Conservation (phyloP, 345 rosid species). For the Pistacia atlantica region DNA sequence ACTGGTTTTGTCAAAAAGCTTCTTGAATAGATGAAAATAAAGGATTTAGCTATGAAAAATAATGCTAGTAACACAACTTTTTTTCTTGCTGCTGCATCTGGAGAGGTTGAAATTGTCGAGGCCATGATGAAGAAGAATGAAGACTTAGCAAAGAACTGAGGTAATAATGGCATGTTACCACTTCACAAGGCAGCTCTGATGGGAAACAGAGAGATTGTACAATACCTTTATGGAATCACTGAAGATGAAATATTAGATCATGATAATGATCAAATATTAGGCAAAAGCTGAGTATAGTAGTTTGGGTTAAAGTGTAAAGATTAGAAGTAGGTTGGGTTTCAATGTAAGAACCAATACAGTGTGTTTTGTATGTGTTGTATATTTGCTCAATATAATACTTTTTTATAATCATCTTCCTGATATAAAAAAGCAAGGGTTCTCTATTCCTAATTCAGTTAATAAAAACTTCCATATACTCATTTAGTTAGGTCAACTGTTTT, state of each 20-base stretch:
- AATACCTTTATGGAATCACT: slow-evolving; percentile 6
- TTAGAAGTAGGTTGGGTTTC: too few relatives aligned
- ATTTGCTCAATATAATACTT: too few relatives aligned
- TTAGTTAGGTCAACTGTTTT: too few relatives aligned
- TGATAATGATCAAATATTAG: not conserved
- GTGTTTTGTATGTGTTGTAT: too few relatives aligned
- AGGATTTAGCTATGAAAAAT: not conserved
- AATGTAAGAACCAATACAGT: too few relatives aligned
- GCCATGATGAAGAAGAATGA: not conserved
- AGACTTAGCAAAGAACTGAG: not conserved
- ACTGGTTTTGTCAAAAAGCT: slow-evolving; percentile 9
- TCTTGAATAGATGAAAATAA: not conserved
- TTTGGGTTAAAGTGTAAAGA: too few relatives aligned
- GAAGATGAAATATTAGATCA: not conserved
- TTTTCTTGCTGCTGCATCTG: slow-evolving; percentile 11
- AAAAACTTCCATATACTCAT: too few relatives aligned
- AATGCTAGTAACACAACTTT: slow-evolving; percentile 11
- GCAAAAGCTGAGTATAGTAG: too few relatives aligned
- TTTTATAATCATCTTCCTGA: too few relatives aligned
- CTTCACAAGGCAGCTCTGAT: slow-evolving; percentile 14
- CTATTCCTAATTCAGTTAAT: too few relatives aligned
- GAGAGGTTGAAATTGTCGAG: slow-evolving; percentile 9
- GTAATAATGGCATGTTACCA: not conserved
- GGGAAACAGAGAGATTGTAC: slow-evolving; percentile 15
- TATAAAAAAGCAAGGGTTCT: too few relatives aligned